Evolutionary conservation across 2,329 filamentous ascomycete species (phyloP), one percentile per base, ranked within the genome.

Genomic region (Paracorniculantispora psalliotae): DNA sequence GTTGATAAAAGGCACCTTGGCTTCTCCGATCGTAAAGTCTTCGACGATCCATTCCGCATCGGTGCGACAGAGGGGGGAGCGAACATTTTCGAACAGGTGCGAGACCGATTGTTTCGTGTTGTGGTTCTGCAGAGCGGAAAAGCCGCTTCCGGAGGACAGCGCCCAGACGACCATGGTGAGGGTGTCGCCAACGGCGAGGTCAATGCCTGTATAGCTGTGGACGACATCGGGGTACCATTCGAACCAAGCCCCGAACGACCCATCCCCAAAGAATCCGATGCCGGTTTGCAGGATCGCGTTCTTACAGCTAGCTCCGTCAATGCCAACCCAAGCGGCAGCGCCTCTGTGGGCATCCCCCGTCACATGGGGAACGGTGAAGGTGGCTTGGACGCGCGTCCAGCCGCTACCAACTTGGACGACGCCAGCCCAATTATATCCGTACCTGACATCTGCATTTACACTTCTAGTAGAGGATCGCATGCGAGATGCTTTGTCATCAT

Each of bases 11-110:
- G 53, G 39, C 1, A 51, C 51, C 25, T 21, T 43, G 21, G 48
- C 21, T 37, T 15, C 51, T 50, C 33, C 33, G 43, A 21, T 59
- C 26, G 21, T n/a, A n/a, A 53, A 59, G 49, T 59, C 48, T 69
- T 84, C 81, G 37, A 84, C 79, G 64, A 85, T 84, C 81, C 81
- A 85, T 66, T 84, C 81, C 15, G 80, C 82, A 62, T 83, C 83
- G 63, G 79, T 77, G 63, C 81, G 73, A 65, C 76, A 79, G 28
- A 83, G 74, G 33, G 67, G 49, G 3, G 54, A 57, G 3, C 46
- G 54, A 7, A 46, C 21, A 43, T 19, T 57, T 23, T 64, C 71
- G 67, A 85, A 77, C 6, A 72, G 75, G 72, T 84, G 77, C 19
- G 73, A 75, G 37, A 80, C 80, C 2, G 64, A 74, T 67, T 80